These are phyloP conservation scores for Crithidia thermophila DNA, from an alignment of 208 protist species.

Conservation along the genomic window DNA sequence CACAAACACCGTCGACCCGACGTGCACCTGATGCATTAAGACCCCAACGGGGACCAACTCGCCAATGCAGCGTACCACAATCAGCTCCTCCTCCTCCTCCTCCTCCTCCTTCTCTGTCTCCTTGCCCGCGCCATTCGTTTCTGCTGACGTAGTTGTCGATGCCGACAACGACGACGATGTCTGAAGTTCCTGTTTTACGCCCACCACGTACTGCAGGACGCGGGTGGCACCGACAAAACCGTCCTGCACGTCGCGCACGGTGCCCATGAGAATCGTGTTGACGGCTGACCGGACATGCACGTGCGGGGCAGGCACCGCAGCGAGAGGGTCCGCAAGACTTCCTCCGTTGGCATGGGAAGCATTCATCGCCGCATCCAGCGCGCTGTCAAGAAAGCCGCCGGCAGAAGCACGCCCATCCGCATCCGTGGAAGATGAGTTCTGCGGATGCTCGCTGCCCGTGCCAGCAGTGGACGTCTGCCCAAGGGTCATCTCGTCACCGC, in stretches of 20 bases:
- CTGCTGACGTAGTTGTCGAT: slow-evolving; percentile 2
- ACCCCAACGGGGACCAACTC: slow-evolving; percentile 47
- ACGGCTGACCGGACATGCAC: slow-evolving; percentile 62
- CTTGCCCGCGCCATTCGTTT: not conserved
- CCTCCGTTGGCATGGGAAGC: no score
- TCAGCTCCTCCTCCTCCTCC: slow-evolving; percentile 56
- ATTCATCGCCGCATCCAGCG: no score
- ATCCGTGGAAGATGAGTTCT: no score
- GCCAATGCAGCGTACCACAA: slow-evolving; percentile 75
- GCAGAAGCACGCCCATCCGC: no score
- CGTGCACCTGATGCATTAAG: slow-evolving; percentile 49
- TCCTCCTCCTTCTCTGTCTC: not conserved
- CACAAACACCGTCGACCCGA: slow-evolving; percentile 59
- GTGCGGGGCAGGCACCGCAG: slow-evolving; percentile 18
- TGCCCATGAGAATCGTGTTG: slow-evolving; percentile 69
- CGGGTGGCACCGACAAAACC: slow-evolving; percentile 52
- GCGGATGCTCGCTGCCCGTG: no score
- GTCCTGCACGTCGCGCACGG: slow-evolving; percentile 70
- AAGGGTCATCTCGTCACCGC: no score
- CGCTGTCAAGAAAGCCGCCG: no score
- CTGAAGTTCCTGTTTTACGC: no score
- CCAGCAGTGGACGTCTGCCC: no score
- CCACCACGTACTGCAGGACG: slow-evolving; percentile 77
- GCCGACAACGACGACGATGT: slow-evolving; percentile 48
- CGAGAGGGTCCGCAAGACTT: not conserved